Evolutionary conservation across 768 basidiomycete species (phyloP).

Genomic region (Pleurotus salmoneostramineus): DNA sequence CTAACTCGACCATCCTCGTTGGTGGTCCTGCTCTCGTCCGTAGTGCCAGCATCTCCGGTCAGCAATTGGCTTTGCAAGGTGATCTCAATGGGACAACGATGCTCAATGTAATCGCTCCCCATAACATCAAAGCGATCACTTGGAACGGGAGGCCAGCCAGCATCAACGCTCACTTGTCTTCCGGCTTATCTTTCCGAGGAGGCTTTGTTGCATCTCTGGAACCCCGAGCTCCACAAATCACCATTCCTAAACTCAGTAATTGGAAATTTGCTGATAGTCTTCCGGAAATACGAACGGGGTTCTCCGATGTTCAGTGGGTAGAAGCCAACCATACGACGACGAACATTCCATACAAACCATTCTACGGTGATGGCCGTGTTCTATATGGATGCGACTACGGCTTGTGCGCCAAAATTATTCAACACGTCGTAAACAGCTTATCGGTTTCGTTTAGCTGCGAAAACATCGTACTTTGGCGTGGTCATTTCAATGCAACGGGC

Average conservation of each 20-base stretch:
- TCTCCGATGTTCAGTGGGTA: slow-evolving; percentile 64
- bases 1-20: slow-evolving; percentile 64
- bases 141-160: slow-evolving; percentile 68
- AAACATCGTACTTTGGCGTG: slow-evolving; percentile 78
- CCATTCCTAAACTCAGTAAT: slow-evolving; percentile 44
- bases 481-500: slow-evolving; percentile 68
- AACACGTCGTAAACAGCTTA: background rate
- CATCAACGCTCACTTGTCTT: slow-evolving; percentile 23
- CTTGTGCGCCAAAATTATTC: slow-evolving; percentile 45
- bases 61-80: slow-evolving; percentile 55
- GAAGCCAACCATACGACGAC: slow-evolving; percentile 69
- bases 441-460: slow-evolving; percentile 54
- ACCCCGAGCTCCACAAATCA: slow-evolving; percentile 24
- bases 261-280: slow-evolving; percentile 79
- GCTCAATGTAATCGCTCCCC: slow-evolving; percentile 63
- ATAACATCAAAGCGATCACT: slow-evolving; percentile 44
- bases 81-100: slow-evolving; percentile 60
- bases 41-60: slow-evolving; percentile 44
- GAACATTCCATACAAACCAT: slow-evolving; percentile 65
- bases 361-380: slow-evolving; percentile 71
- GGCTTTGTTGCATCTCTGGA: slow-evolving; percentile 37
- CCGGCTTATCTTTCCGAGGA: slow-evolving; percentile 31
- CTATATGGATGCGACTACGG: slow-evolving; percentile 87
- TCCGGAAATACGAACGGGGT: slow-evolving; percentile 58
- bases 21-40: slow-evolving; percentile 67